These are phyloP conservation scores for Phytophthora sp. DNA, from an alignment of 352 stramenopile species.

Conservation along the genomic window DNA sequence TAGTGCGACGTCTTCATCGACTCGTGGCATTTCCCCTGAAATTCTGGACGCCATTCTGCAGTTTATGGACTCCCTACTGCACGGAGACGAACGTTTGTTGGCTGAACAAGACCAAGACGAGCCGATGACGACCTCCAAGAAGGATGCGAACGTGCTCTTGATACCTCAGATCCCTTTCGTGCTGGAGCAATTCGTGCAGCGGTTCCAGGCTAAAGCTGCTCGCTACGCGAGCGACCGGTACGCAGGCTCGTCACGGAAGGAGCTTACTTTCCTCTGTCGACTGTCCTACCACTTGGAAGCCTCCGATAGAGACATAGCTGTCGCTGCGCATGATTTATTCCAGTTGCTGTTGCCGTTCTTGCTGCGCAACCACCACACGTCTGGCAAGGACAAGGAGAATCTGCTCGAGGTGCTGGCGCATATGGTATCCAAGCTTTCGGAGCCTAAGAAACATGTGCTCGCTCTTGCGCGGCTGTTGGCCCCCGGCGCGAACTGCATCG, in stretches of 20 bases:
- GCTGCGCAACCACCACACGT: conserved; percentile 82
- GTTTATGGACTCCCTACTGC: conserved; percentile 82
- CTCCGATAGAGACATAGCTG: conserved; percentile 38
- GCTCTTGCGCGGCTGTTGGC: conserved; percentile 80
- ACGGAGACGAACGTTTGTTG: conserved; percentile 61
- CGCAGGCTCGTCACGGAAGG: conserved; percentile 80
- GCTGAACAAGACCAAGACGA: conserved; percentile 32
- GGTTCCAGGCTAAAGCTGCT: conserved; percentile 82
- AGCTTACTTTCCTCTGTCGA: conserved; percentile 82
- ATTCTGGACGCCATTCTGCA: conserved; percentile 76
- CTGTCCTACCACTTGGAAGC: conserved; percentile 69
- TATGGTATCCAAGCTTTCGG: conserved; percentile 76
- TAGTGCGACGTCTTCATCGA: conserved; percentile 26
- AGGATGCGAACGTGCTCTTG: conserved; percentile 34
- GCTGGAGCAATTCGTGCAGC: conserved; percentile 77
- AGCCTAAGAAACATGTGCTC: conserved; percentile 78
- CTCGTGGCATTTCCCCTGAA: conserved; percentile 63
- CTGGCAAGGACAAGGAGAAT: conserved; percentile 78
- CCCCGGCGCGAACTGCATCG: conserved; percentile 76
- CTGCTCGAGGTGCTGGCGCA: conserved; percentile 75
- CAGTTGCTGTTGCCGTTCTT: conserved; percentile 86
- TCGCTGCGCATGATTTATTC: conserved; percentile 79
- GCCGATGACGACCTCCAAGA: conserved; percentile 10
- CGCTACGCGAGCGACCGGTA: conserved; percentile 80
- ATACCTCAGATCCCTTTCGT: conserved; percentile 82